Percentiles rank a stretch among this genome's conserved stretches.
phyloP scores from a whole-genome alignment of 1,139 yeast species.

The Yamadazyma dendronema region DNA sequence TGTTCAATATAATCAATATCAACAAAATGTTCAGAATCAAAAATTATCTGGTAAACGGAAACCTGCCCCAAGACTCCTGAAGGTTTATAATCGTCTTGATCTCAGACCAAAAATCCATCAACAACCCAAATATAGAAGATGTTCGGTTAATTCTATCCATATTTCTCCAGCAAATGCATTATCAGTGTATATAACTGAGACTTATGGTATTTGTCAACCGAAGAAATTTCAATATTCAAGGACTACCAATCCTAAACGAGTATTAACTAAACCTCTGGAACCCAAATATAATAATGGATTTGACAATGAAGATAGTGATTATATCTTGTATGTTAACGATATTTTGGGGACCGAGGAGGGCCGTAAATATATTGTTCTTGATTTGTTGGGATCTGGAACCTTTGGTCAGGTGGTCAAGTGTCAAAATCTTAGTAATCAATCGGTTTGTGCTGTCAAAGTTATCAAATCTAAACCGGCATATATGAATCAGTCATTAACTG shows the following conservation, averaged over 20 bases:
- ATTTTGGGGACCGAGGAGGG: conserved; percentile 87
- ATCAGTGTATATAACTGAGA: conserved; percentile 72
- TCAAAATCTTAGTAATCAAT: conserved; percentile 85
- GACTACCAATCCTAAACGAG: conserved; percentile 86
- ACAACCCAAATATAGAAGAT: conserved; percentile 77
- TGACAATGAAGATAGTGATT: conserved; percentile 89
- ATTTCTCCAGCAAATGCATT: conserved; percentile 86
- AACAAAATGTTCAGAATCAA: conserved; percentile 30
- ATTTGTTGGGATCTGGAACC: conserved; percentile 92
- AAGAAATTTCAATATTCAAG: conserved; percentile 76
- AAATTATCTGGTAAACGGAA: conserved; percentile 21
- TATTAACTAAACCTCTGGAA: conserved; percentile 88
- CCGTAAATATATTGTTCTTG: conserved; percentile 82
- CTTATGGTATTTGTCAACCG: conserved; percentile 86
- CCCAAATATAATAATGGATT: conserved; percentile 77
- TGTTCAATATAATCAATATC: conserved; percentile 40
- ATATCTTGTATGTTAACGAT: conserved; percentile 90
- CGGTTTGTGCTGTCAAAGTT: conserved; percentile 91
- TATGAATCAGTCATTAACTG: conserved; percentile 87
- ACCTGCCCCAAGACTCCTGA: conserved; percentile 39
- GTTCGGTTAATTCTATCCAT: conserved; percentile 73
- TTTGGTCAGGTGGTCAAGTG: conserved; percentile 99
- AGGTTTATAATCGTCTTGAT: conserved; percentile 47
- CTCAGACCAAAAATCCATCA: conserved; percentile 61
- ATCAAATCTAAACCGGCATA: conserved; percentile 91